Evolutionary conservation across 2,329 filamentous ascomycete genomes (phyloP), one percentile per base, ranked within the genome.

Genomic region (Rutstroemia sp.): DNA sequence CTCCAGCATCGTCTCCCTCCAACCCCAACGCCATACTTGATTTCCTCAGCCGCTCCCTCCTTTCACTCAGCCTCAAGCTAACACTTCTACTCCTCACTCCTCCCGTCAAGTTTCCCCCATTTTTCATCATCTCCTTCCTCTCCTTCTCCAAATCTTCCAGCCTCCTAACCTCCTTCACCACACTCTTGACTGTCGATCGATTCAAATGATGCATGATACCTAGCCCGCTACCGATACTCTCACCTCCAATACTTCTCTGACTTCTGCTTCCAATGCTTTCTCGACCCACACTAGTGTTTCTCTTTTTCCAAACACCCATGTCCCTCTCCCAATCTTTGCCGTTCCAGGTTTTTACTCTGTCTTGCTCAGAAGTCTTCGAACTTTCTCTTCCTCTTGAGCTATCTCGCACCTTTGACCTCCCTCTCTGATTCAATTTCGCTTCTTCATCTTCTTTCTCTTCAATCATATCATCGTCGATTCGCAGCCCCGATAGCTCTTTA

Each of bases 321-420:
- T 69, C 65, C 40, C 58, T 63, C 3, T 64, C 57, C 55, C 63
- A 62, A 51, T 69, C 65, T 39, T 58, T 63, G 0, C 66, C 67
- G 54, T 59, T 60, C 66, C 65, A 69, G n/a, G 64, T 69, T 25
- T 55, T 60, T 30, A 58, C 63, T 21, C 64, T 68, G 4, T 58
- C 51, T 4, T 34, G 9, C 9, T 34, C 30, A 4, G 10, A 34
- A 4, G 10, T 34, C 30, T 34, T 34, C 10, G 30, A 34, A 34
- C 9, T 34, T 10, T 34, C 30, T 34, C 30, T 34, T 14, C 12
- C 30, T 12, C 9, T 34, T 12, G 30, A 12, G 12, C 30, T 34
- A 34, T 34, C 30, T 34, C 30, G 30, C 12, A 10, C 30, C 30
- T 5, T 34, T 34, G 30, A 34, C 10, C 30, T 34, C 30, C 12